Percentiles rank a stretch among this genome's conserved stretches.
These are phyloP conservation scores for Venturiaceae sp. DNA, from an alignment of 2,329 filamentous ascomycete species.

Conservation along the genomic window DNA sequence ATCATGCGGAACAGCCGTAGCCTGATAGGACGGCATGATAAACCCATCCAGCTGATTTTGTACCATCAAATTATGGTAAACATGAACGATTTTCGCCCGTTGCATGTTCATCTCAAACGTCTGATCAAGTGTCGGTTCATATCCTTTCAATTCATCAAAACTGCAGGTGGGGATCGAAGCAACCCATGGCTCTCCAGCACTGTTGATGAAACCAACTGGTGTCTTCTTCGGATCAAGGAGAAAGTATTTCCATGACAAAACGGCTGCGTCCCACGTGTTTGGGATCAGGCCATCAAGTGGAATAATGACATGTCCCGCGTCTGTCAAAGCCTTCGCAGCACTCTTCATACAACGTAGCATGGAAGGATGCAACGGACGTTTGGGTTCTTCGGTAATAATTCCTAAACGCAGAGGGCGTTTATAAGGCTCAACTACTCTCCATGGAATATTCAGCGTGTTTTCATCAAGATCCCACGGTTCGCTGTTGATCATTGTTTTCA, in stretches of 20 bases:
- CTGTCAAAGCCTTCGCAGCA: slow-evolving; percentile 28
- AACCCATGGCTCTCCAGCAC: slow-evolving; percentile 34
- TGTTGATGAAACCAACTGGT: slow-evolving; percentile 20
- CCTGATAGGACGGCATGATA: slow-evolving; percentile 38
- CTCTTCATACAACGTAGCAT: slow-evolving; percentile 35
- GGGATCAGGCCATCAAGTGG: slow-evolving; percentile 20
- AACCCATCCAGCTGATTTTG: slow-evolving; percentile 39
- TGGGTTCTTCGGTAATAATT: slow-evolving; percentile 28
- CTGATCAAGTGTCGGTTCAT: slow-evolving; percentile 26
- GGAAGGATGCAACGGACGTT: slow-evolving; percentile 42
- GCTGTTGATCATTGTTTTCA: slow-evolving; percentile 29
- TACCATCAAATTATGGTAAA: slow-evolving; percentile 33
- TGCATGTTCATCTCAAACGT: slow-evolving; percentile 33
- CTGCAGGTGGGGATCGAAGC: slow-evolving; percentile 24
- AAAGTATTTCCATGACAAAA: slow-evolving; percentile 33
- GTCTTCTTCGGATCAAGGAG: slow-evolving; percentile 27
- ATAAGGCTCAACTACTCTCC: slow-evolving; percentile 25
- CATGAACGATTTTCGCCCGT: slow-evolving; percentile 22
- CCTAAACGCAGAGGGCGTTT: slow-evolving; percentile 10
- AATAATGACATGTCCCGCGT: slow-evolving; percentile 36
- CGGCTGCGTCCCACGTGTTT: slow-evolving; percentile 19
- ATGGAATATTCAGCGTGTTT: slow-evolving; percentile 32
- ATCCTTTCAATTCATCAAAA: slow-evolving; percentile 22
- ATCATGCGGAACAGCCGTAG: slow-evolving; percentile 43
- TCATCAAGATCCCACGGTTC: slow-evolving; percentile 38